A percentile compares a stretch with the other conserved stretches of the same genome.
These are phyloP conservation scores for Hysterium pulicare DNA, from an alignment of 2,329 filamentous ascomycete genomes.

Conservation along the genomic window DNA sequence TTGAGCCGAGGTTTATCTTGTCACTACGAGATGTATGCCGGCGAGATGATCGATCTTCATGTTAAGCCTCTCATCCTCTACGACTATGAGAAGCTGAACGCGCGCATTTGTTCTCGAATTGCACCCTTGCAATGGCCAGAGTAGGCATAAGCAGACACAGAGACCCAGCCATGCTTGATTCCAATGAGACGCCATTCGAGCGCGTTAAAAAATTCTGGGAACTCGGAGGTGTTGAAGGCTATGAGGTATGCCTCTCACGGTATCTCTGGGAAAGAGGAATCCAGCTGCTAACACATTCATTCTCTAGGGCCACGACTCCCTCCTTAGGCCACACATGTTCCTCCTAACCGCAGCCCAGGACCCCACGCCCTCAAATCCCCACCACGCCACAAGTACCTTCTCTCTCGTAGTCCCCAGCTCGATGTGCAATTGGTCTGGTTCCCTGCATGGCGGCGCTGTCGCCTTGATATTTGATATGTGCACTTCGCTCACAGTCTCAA, in stretches of 20 bases:
- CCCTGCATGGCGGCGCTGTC: constrained; percentile 54
- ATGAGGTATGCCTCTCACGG: constrained; percentile 18
- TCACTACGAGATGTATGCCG: too few species aligned
- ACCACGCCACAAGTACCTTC: constrained; percentile 40
- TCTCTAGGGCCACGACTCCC: constrained; percentile 30
- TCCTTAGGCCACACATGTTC: constrained; percentile 27
- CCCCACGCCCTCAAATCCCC: constrained; percentile 24
- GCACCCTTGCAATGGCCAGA: too few species aligned
- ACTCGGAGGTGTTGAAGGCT: constrained; percentile 15
- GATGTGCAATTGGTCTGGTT: constrained; percentile 48
- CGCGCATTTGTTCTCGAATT: too few species aligned
- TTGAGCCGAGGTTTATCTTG: not conserved
- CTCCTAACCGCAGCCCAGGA: constrained; percentile 31
- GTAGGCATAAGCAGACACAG: too few species aligned
- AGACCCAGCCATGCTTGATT: not conserved
- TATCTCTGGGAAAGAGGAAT: not conserved
- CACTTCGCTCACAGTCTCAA: constrained; percentile 40
- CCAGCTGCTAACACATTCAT: constrained; percentile 4
- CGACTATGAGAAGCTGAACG: too few species aligned
- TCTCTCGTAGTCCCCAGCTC: constrained; percentile 42
- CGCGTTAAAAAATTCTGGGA: constrained; percentile 13
- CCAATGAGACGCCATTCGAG: not conserved
- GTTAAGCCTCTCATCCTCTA: too few species aligned
- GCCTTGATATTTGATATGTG: constrained; percentile 56
- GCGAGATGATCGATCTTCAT: too few species aligned